phyloP scores from a whole-genome alignment of 1,284 basidiomycete genomes.

The Xanthoconium separans region DNA sequence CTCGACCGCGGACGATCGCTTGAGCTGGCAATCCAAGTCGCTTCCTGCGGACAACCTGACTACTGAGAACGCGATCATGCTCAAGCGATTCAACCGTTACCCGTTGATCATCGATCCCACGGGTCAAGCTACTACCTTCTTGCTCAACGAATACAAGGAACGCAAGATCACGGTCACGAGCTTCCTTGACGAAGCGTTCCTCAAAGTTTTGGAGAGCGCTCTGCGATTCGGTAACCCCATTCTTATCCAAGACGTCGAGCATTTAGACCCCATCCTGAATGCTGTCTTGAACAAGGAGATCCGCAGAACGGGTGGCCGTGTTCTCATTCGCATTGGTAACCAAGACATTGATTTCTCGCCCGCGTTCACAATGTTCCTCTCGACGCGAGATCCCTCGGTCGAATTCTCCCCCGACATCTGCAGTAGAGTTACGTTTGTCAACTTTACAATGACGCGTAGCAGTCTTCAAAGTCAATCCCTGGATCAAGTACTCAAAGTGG shows the following conservation, averaged over 20 bases:
- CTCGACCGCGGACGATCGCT: slow-evolving; percentile 94
- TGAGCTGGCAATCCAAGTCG: slow-evolving; percentile 94
- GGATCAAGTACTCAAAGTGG: slow-evolving; percentile 95
- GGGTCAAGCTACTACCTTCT: slow-evolving; percentile 95
- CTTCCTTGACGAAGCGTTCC: slow-evolving; percentile 98
- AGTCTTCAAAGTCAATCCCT: slow-evolving; percentile 98
- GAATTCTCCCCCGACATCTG: slow-evolving; percentile 99
- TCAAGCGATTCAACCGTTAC: slow-evolving; percentile 97
- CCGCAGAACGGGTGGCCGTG: slow-evolving; percentile 92
- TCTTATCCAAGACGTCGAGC: slow-evolving; percentile 97
- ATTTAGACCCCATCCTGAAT: slow-evolving; percentile 97
- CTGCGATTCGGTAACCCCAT: slow-evolving; percentile 98
- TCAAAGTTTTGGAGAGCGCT: slow-evolving; percentile 98
- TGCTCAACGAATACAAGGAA: slow-evolving; percentile 93
- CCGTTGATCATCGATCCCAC: slow-evolving; percentile 99
- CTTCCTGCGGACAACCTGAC: slow-evolving; percentile 95
- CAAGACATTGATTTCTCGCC: slow-evolving; percentile 99
- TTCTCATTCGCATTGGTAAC: slow-evolving; percentile 95
- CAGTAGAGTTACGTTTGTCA: slow-evolving; percentile 98
- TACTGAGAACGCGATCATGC: slow-evolving; percentile 98
- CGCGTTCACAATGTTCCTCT: slow-evolving; percentile 98
- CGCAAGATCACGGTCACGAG: slow-evolving; percentile 98
- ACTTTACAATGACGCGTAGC: slow-evolving; percentile 99
- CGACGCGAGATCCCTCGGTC: slow-evolving; percentile 95
- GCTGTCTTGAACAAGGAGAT: slow-evolving; percentile 98